Evolutionary conservation across 2,329 filamentous ascomycete species (phyloP), one percentile per base, ranked within the genome.

Genomic region (Parastagonospora nodorum): DNA sequence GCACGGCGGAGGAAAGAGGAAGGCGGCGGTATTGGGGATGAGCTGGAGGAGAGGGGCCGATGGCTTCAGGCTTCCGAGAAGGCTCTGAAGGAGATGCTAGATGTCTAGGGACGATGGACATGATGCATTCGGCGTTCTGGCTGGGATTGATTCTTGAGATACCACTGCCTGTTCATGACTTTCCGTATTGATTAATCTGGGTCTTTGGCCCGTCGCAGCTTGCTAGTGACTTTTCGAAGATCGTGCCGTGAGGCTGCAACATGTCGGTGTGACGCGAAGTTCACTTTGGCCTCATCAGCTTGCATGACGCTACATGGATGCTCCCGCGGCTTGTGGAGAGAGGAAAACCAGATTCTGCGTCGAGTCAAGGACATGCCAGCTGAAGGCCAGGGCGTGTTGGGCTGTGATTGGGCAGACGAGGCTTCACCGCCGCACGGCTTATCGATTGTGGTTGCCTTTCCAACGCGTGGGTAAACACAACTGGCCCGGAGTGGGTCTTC

Each of bases 11-110:
- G 87, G 62, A 88, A 86, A 69, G 88, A 90, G 63, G 71, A 80
- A 68, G 67, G 85, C 8, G 75, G 86, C 7, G 87, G 86, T 5
- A 83, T 85, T 36, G 84, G 84, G 12, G 88, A 91, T 62, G 88
- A 92, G 63, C 71, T 92, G 29, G 89, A 92, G 69, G 87, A 89
- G 72, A 82, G 85, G 61, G 89, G 87, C 5, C 79, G 88, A 58
- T 93, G 89, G 89, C 85, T 86, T 74, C 82, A 84, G 58, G 86
- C 86, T 14, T 85, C 84, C n/a, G 88, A 91, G 66, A 75, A 77
- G 8, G 81, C 75, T 11, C 70, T 92, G 69, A 84, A 77, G 65
- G 79, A 82, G 51, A 84, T 89, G 74, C 67, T 91, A 60, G 84
- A 86, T 57, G 76, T 85, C 12, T 73, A 81, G 60, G 31, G 46